phyloP scores from a whole-genome alignment of 495 filamentous ascomycete species.

The Annulohypoxylon bovei region DNA sequence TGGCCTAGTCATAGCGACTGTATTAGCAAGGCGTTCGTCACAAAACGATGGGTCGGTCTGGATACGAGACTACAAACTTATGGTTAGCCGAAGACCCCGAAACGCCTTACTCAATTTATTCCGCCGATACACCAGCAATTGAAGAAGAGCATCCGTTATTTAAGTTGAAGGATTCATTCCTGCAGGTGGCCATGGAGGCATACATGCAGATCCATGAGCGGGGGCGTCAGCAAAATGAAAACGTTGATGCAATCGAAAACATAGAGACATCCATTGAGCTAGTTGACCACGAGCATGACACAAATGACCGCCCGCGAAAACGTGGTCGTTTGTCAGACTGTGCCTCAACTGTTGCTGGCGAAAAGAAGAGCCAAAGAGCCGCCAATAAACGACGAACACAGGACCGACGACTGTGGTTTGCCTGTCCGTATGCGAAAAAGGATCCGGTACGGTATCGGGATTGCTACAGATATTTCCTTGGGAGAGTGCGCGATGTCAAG shows the following conservation, averaged over 20 bases:
- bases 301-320: constrained; percentile 24
- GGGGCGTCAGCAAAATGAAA: constrained; percentile 22
- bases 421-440: constrained; percentile 50
- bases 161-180: constrained; percentile 33
- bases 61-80: constrained; percentile 37
- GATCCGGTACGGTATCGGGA: constrained; percentile 40
- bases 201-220: constrained; percentile 14
- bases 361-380: constrained; percentile 24
- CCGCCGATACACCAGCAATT: constrained; percentile 34
- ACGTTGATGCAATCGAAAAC: constrained; percentile 9
- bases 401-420: constrained; percentile 41
- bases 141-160: constrained; percentile 37
- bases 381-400: constrained; percentile 28
- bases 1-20: constrained; percentile 12
- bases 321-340: constrained; percentile 20
- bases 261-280: constrained; percentile 11
- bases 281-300: constrained; percentile 10
- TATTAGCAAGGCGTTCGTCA: constrained; percentile 7
- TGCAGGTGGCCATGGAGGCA: constrained; percentile 33
- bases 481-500: constrained; percentile 50
- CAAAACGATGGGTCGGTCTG: constrained; percentile 38
- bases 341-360: constrained; percentile 9
- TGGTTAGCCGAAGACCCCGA: constrained; percentile 29
- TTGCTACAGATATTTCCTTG: constrained; percentile 45
- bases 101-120: constrained; percentile 37